Conservation (phyloP, 768 basidiomycete genomes). For the Cantharellus cinnabarinus region DNA sequence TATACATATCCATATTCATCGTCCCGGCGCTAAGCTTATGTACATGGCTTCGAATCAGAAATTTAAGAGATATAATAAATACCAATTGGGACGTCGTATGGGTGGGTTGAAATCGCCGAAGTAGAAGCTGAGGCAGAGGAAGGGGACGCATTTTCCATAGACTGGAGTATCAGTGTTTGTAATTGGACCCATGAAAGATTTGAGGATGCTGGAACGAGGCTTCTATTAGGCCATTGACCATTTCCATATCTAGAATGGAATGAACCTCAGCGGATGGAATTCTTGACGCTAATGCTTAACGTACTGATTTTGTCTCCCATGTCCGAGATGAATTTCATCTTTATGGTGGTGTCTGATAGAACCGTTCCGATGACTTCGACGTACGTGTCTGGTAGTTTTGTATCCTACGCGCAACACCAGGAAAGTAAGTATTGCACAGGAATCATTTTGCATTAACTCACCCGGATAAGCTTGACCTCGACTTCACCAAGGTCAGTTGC, state of each 20-base stretch:
- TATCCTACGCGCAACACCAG: constrained; percentile 17
- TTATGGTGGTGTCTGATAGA: constrained; percentile 32
- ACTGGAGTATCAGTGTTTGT: too few relatives aligned
- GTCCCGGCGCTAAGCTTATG: too few relatives aligned
- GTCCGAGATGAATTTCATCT: constrained; percentile 30
- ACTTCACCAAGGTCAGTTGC: constrained; percentile 51
- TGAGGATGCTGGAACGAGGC: not conserved
- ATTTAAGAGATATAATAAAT: too few relatives aligned
- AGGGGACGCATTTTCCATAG: too few relatives aligned
- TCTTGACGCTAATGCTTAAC: constrained; percentile 10
- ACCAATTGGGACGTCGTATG: too few relatives aligned
- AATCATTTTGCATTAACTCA: constrained; percentile 10
- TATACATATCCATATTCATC: too few relatives aligned
- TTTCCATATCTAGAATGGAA: not conserved
- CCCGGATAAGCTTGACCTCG: constrained; percentile 23
- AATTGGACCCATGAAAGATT: not conserved
- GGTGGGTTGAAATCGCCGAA: too few relatives aligned
- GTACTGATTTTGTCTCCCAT: constrained; percentile 44
- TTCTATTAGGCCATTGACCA: not conserved
- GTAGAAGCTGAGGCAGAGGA: too few relatives aligned
- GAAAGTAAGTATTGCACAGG: not conserved
- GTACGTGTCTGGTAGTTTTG: constrained; percentile 30
- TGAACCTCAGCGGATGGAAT: not conserved
- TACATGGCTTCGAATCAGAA: too few relatives aligned
- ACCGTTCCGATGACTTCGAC: constrained; percentile 52